Evolutionary conservation across 78 protist genomes (phyloP), one percentile per base, ranked within the genome.

Genomic region (Dictyostelium intermedium): DNA sequence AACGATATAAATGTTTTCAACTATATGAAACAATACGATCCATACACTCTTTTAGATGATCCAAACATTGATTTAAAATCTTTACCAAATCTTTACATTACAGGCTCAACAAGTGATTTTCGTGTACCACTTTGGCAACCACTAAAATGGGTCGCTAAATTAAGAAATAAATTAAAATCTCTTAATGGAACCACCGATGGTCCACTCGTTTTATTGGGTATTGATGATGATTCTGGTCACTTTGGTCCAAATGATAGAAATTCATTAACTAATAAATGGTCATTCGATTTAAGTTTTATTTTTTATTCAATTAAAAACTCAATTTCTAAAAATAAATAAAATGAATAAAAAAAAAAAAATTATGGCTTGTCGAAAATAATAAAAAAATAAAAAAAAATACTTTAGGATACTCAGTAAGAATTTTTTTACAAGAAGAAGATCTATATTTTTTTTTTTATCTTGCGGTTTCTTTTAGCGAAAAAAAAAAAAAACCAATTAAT

Each of bases 81-180:
- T 5, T 35, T 83, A 37, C 98, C 98, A 6, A 47, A 84, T 47
- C 74, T 96, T 53, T 56, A 81, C 6, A 30, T 96, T 9, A 96
- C 98, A 0, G 92, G 87, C 0, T 84, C 91, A 45, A 11, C 50
- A 10, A 14, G 7, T 30, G 96, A 92, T 73, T 78, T 73, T 60
- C 82, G 96, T 69, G 98, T 96, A 25, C 97, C 96, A 10, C 82
- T 85, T 76, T 94, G 96, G 96, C 76, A 73, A 47, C 96, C 96
- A 41, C 5, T 84, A 25, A 80, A 72, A 37, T 92, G 85, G 83
- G 85, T 84, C 4, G 92, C 96, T 9, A 92, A 92, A 74, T 43
- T 92, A 72, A 92, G 92, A 78, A 35, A 83, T 9, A 20, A 87
- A 25, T 18, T 87, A 85, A 79, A 13, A 37, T 43, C 35, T 10